Base-by-base conservation (phyloP, 495 filamentous ascomycete genomes). In the Chaetomium tenue region DNA sequence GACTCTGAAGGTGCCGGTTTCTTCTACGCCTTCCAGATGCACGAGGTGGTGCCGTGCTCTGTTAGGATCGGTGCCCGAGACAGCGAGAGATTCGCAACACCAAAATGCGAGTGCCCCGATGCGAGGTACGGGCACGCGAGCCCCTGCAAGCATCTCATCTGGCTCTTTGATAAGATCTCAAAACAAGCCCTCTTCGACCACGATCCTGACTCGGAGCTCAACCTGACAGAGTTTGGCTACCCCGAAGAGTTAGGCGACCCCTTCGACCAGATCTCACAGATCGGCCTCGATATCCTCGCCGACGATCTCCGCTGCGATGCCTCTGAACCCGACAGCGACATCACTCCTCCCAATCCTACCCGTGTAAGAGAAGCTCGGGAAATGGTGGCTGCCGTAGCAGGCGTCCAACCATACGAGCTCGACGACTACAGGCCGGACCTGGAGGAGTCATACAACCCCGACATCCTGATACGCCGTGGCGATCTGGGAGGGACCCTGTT, bases 111-210 rank as follows among this genome's bases (percentile, higher is more conserved):
- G 30, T 81, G 80, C 57, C 69, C 73, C 13, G 70, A 73, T 47
- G 72, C 71, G 50, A 60, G 61, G 28, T 70, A 69, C 47, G 67
- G 64, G 6, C 33, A 63, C 16, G 26, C 40, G 46, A 66, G 68
- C 9, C 79, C 78, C 0, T 82, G 80, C 71, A 77, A 77, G n/a
- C 80, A 82, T 60, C 69, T 79, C 25, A 70, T 82, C 58, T 82
- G 79, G 78, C 72, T 82, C 25, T 74, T 80, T 52, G 80, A 82
- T 70, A 72, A 71, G 56, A 72, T 82, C 30, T 70, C 76, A 15
- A 77, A 75, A 56, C 76, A 78, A 46, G 65, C 73, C 37, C 65
- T 79, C 0, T 66, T 73, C 57, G 70, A 74, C 42, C 74, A 76
- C 50, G 71, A 77, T 25, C 74, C 72, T 42, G 66, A 72, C 11